Evolutionary conservation across 305 asterid species (phyloP).

Genomic region (Euphrasia arctica): DNA sequence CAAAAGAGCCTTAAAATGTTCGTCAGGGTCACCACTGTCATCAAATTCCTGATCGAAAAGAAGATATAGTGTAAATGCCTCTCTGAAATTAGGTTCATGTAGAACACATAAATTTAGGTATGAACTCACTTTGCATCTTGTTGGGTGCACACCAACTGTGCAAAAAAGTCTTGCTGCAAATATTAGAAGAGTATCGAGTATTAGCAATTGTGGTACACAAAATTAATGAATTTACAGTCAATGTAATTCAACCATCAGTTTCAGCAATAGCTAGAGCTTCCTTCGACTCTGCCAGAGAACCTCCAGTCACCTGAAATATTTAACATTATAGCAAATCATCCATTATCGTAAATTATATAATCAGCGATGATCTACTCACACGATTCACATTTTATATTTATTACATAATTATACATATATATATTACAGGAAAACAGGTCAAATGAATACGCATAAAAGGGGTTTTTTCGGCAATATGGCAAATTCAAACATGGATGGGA

Average conservation of each 20-base stretch:
- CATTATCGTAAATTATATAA: conserved; percentile 5
- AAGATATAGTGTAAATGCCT: conserved; percentile 16
- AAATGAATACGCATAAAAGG: background rate
- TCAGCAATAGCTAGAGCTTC: conserved; percentile 96
- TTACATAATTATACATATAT: conserved; percentile 6
- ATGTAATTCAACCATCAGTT: conserved; percentile 67
- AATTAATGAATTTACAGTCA: conserved; percentile 11
- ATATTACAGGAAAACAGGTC: background rate
- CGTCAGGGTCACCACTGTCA: conserved; percentile 72
- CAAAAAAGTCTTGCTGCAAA: conserved; percentile 86
- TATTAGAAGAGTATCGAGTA: conserved; percentile 7
- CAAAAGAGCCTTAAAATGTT: conserved; percentile 71
- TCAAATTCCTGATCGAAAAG: no score
- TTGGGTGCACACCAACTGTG: conserved; percentile 99
- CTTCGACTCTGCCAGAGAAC: conserved; percentile 88
- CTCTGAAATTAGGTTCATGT: conserved; percentile 9
- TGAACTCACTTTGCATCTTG: conserved; percentile 82
- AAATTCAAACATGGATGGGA: background rate
- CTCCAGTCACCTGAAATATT: conserved; percentile 77
- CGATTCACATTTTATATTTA: background rate
- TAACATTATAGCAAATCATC: conserved; percentile 19
- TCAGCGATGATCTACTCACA: conserved; percentile 10
- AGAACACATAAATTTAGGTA: conserved; percentile 18
- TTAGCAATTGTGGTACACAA: conserved; percentile 24
- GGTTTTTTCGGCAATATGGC: background rate